phyloP scores from a whole-genome alignment of 305 asterid genomes.

The Euphrasia arctica region DNA sequence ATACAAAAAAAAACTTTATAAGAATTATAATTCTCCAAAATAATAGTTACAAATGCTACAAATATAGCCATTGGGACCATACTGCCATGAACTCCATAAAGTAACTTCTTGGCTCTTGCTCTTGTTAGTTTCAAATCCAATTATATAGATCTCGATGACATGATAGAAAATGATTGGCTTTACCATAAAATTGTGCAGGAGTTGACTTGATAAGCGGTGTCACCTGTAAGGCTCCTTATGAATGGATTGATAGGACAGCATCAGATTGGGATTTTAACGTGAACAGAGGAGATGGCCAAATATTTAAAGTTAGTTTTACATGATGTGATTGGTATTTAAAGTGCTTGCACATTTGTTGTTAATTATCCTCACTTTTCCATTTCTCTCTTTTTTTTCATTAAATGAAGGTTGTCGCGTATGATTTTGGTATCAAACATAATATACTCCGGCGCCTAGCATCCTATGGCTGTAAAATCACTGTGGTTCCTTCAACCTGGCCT shows the following conservation, averaged over 20 bases:
- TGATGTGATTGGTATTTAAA: not conserved
- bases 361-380: conserved; percentile 1
- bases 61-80: not conserved
- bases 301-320: conserved; percentile 48
- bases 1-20: not conserved
- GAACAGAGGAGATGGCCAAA: conserved; percentile 40
- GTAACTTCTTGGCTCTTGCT: too few relatives aligned
- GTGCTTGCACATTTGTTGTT: conserved; percentile 16
- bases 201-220: conserved; percentile 88
- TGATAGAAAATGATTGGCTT: conserved; percentile 6
- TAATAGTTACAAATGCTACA: not conserved
- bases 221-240: conserved; percentile 75
- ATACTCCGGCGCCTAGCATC: conserved; percentile 89
- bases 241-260: conserved; percentile 69
- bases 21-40: not conserved
- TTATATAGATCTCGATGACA: not conserved
- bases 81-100: not conserved
- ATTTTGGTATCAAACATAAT: conserved; percentile 90
- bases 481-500: conserved; percentile 91
- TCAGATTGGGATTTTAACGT: conserved; percentile 77
- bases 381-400: conserved; percentile 13
- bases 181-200: conserved; percentile 44
- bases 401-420: conserved; percentile 89
- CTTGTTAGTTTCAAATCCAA: not conserved
- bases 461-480: conserved; percentile 85